Percentiles rank a stretch among this genome's conserved stretches.
phyloP scores from a whole-genome alignment of 2,329 filamentous ascomycete species.

The Epichloe brachyelytri region DNA sequence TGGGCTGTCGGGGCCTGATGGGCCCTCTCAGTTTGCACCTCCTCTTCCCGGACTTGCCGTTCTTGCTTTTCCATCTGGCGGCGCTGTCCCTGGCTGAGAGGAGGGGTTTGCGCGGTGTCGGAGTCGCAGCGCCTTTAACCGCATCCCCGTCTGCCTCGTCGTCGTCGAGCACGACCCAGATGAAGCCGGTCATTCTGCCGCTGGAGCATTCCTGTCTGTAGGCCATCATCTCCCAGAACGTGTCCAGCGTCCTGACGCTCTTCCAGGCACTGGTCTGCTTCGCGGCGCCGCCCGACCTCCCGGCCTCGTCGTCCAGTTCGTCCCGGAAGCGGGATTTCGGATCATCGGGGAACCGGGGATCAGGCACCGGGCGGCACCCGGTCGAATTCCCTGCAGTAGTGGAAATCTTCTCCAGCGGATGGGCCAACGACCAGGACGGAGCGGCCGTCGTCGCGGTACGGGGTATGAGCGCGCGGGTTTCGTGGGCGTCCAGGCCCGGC shows the following conservation, averaged over 20 bases:
- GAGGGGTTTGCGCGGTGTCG: constrained; percentile 20
- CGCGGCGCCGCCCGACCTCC: constrained; percentile 37
- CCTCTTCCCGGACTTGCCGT: constrained; percentile 24
- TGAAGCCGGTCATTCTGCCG: constrained; percentile 80
- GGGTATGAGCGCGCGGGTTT: constrained; percentile 70
- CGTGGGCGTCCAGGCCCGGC: constrained; percentile 71
- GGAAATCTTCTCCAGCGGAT: constrained; percentile 55
- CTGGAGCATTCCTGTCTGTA: constrained; percentile 92
- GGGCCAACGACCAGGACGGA: constrained; percentile 54
- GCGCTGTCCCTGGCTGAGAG: constrained; percentile 11
- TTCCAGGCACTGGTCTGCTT: constrained; percentile 61
- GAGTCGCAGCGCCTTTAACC: neutral
- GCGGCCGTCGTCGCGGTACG: constrained; percentile 23
- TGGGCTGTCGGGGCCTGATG: constrained; percentile 51
- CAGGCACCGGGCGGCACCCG: constrained; percentile 66
- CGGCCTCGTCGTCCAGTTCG: constrained; percentile 76
- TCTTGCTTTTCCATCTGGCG: constrained; percentile 1
- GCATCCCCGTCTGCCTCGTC: neutral
- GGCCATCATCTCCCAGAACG: constrained; percentile 98
- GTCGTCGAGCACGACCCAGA: constrained; percentile 79
- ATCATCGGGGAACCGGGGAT: constrained; percentile 86
- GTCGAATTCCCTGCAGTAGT: constrained; percentile 45
- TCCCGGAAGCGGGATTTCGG: constrained; percentile 83
- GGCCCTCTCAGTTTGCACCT: constrained; percentile 41
- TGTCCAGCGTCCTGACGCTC: constrained; percentile 69